Percentiles rank a stretch among this genome's conserved stretches.
phyloP scores from a whole-genome alignment of 2,329 filamentous ascomycete genomes.

The Cercospora sp. region DNA sequence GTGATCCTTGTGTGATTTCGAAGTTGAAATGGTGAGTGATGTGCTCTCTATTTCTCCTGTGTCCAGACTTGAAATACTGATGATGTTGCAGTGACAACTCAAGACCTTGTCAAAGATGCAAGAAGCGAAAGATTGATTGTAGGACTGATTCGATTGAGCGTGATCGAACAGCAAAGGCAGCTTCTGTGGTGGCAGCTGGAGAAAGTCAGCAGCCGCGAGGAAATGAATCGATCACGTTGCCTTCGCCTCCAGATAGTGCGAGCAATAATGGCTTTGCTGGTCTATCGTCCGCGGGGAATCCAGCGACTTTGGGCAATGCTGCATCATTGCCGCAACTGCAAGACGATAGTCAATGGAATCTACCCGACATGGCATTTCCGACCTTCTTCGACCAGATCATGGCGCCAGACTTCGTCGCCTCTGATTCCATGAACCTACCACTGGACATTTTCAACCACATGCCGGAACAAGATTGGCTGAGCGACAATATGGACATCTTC shows the following conservation, averaged over 20 bases:
- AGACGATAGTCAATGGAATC: background rate
- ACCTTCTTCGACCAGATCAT: slow-evolving; percentile 31
- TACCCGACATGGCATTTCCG: slow-evolving; percentile 14
- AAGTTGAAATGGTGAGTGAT: slow-evolving; percentile 35
- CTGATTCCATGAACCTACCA: slow-evolving; percentile 12
- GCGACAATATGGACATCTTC: slow-evolving; percentile 23
- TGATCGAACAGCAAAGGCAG: background rate
- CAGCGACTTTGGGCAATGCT: background rate
- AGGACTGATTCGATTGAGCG: slow-evolving; percentile 7
- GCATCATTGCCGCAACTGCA: background rate
- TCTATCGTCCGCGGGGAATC: background rate
- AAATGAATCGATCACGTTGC: background rate
- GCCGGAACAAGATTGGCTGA: slow-evolving; percentile 24
- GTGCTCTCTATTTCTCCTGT: background rate
- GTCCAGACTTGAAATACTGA: background rate
- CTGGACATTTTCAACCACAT: slow-evolving; percentile 23
- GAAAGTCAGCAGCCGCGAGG: background rate
- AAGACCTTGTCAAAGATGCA: slow-evolving; percentile 34
- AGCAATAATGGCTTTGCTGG: background rate
- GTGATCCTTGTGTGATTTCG: slow-evolving; percentile 36
- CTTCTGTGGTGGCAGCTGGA: background rate
- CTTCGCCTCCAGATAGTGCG: background rate
- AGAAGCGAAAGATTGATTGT: slow-evolving; percentile 17
- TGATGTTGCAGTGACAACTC: slow-evolving; percentile 25
- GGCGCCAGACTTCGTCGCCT: slow-evolving; percentile 23